Evolutionary conservation across 441 rosid genomes (phyloP).

Genomic region (Capsella rubella): DNA sequence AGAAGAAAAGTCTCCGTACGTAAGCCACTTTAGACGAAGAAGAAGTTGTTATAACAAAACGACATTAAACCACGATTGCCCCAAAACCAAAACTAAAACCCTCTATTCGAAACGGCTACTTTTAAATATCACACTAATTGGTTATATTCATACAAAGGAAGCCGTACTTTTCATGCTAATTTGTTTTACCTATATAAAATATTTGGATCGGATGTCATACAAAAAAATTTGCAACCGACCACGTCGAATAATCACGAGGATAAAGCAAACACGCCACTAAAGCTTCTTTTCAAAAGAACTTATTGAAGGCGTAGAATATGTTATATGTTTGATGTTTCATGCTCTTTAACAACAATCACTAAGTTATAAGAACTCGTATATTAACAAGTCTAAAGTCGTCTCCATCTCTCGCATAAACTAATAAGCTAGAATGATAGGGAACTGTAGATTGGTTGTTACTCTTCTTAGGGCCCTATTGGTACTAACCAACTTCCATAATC

Average conservation of each 20-base stretch:
- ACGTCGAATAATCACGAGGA: neutral
- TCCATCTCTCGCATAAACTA: neutral
- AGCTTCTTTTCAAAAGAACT: neutral
- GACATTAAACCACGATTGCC: neutral
- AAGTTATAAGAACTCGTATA: neutral
- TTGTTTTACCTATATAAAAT: too few relatives aligned
- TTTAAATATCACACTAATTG: neutral
- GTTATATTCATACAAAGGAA: too few relatives aligned
- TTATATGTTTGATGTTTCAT: neutral
- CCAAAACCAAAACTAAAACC: neutral
- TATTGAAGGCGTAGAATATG: neutral
- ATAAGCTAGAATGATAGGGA: neutral
- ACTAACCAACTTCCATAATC: conserved; percentile 2
- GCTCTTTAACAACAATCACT: neutral
- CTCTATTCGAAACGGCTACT: neutral
- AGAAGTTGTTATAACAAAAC: neutral
- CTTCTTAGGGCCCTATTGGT: conserved; percentile 11
- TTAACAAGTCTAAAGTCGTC: neutral
- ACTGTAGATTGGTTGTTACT: conserved; percentile 3
- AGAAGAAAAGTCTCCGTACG: too few relatives aligned
- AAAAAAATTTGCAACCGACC: neutral
- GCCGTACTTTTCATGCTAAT: too few relatives aligned
- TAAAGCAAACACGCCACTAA: neutral
- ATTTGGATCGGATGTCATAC: neutral
- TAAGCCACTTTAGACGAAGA: neutral